Conservation (phyloP, 345 rosid genomes). For the Populus davidiana region DNA sequence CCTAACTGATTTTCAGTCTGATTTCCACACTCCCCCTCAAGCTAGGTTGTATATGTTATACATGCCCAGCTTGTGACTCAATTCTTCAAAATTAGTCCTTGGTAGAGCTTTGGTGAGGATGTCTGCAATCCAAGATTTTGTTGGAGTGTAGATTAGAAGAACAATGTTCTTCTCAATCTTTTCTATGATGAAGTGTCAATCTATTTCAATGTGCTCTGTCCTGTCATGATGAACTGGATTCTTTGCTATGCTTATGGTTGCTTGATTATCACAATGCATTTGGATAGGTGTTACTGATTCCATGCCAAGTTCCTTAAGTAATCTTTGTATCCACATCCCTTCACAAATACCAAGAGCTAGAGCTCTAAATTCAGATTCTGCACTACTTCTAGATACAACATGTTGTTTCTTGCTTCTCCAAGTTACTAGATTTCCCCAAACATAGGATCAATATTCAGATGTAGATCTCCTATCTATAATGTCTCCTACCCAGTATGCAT, state of each 20-base stretch:
- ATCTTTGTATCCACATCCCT: background rate
- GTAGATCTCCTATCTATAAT: background rate
- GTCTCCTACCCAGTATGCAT: background rate
- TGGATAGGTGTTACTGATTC: background rate
- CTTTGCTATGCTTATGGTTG: background rate
- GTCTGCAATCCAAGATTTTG: background rate
- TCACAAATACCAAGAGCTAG: background rate
- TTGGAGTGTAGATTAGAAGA: background rate
- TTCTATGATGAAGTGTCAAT: background rate
- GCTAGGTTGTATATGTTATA: background rate
- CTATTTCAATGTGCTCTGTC: background rate
- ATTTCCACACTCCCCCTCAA: background rate
- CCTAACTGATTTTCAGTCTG: background rate
- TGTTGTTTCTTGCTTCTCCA: background rate
- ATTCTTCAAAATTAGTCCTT: background rate
- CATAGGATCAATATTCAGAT: background rate
- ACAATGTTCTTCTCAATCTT: background rate
- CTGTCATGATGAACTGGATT: background rate
- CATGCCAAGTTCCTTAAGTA: background rate
- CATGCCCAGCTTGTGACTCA: background rate
- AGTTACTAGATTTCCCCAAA: background rate
- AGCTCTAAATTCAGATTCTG: background rate
- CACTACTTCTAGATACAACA: background rate
- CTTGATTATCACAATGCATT: background rate
- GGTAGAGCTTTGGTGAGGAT: background rate